Conservation (phyloP, 2,329 filamentous ascomycete genomes). For the Apiospora saccharicola region DNA sequence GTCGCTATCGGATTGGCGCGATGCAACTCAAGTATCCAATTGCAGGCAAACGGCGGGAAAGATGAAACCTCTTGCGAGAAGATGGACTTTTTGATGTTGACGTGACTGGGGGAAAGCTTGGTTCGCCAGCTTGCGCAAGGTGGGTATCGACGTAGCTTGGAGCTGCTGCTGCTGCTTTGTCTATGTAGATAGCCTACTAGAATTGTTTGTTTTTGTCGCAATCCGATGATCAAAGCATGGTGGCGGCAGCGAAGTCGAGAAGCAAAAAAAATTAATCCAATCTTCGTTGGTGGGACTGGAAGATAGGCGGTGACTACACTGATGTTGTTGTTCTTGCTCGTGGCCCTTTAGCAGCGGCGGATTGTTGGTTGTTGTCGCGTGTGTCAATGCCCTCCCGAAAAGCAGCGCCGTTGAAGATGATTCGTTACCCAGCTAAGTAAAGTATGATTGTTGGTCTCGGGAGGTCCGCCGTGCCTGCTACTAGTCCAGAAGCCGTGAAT, state of each 20-base stretch:
- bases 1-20: conserved; percentile 2
- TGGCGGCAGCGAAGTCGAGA: neutral
- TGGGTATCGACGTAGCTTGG: conserved; percentile 19
- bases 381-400: conserved; percentile 17
- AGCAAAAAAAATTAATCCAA: neutral
- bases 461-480: conserved; percentile 3
- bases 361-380: conserved; percentile 17
- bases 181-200: neutral
- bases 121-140: neutral
- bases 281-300: neutral
- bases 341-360: conserved; percentile 1
- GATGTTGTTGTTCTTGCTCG: neutral
- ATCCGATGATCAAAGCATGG: conserved; percentile 13
- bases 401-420: conserved; percentile 21
- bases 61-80: neutral
- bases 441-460: conserved; percentile 21
- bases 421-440: conserved; percentile 20
- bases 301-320: neutral
- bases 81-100: conserved; percentile 12
- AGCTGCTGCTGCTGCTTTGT: conserved; percentile 11
- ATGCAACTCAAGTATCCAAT: conserved; percentile 8
- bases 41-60: conserved; percentile 4
- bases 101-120: conserved; percentile 3
- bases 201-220: conserved; percentile 11
- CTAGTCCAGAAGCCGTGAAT: conserved; percentile 9